Evolutionary conservation across 2,329 filamentous ascomycete species (phyloP).

Genomic region (Aspergillus transmontanensis): DNA sequence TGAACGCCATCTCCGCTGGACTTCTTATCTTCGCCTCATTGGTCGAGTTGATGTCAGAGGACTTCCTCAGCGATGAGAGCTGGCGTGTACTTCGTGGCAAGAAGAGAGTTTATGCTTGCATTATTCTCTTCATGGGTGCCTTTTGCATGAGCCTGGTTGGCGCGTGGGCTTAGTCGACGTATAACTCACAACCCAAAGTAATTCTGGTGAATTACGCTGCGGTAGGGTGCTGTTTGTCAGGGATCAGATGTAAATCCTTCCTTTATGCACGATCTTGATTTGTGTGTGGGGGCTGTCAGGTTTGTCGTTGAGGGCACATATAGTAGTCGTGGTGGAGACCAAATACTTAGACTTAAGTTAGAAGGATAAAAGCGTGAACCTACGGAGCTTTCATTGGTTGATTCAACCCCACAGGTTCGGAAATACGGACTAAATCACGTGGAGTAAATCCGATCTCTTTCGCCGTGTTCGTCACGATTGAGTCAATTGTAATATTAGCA

Average conservation of each 20-base stretch:
- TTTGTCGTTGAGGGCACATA: neutral
- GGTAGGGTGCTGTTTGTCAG: neutral
- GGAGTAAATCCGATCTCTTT: neutral
- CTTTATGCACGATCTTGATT: neutral
- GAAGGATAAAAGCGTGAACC: too few species aligned
- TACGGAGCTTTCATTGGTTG: neutral
- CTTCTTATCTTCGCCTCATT: conserved; percentile 75
- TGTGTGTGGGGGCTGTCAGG: neutral
- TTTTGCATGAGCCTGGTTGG: conserved; percentile 71
- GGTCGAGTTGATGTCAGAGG: conserved; percentile 76
- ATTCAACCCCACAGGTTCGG: neutral
- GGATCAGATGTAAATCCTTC: neutral
- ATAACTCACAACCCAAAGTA: neutral
- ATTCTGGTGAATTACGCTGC: neutral
- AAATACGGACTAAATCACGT: neutral
- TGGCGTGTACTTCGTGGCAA: conserved; percentile 67
- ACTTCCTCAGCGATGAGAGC: conserved; percentile 76
- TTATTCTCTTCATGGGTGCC: conserved; percentile 66
- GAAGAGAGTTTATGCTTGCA: conserved; percentile 63
- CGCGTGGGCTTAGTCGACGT: conserved; percentile 62
- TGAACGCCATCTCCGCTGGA: conserved; percentile 81
- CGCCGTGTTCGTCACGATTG: too few species aligned
- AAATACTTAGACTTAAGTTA: too few species aligned
- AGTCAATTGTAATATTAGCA: neutral
- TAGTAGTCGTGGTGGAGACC: neutral